Evolutionary conservation across 2,329 filamentous ascomycete species (phyloP).

Genomic region (Cadophora malorum): DNA sequence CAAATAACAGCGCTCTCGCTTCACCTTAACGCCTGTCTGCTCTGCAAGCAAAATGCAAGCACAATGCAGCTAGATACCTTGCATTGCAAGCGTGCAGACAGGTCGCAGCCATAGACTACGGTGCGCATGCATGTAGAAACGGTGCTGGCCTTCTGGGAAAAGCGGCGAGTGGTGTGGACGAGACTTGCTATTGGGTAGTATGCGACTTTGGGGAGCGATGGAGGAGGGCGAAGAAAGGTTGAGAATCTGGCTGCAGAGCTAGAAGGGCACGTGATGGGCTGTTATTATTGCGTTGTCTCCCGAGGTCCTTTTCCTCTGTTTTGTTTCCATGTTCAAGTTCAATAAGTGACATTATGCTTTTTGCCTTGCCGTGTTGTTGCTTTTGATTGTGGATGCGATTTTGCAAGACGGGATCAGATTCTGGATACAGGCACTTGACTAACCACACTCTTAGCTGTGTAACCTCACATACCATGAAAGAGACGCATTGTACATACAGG

Average conservation of each 20-base stretch:
- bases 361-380: background rate
- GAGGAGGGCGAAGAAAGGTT: background rate
- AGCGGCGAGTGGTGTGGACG: background rate
- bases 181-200: background rate
- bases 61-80: background rate
- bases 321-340: background rate
- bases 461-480: background rate
- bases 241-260: constrained; percentile 3
- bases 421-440: background rate
- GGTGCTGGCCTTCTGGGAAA: constrained; percentile 1
- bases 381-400: background rate
- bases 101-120: background rate
- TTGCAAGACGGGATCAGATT: background rate
- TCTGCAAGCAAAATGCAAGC: constrained; percentile 1
- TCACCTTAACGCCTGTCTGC: constrained; percentile 5
- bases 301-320: background rate
- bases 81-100: background rate
- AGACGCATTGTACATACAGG: background rate
- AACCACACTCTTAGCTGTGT: background rate
- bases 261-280: constrained; percentile 2
- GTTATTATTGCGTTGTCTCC: background rate
- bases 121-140: background rate
- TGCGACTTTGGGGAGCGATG: background rate
- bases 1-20: constrained; percentile 17
- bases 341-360: no score